Evolutionary conservation across 805 yeast species (phyloP).

Genomic region (Candida broadrunensis): DNA sequence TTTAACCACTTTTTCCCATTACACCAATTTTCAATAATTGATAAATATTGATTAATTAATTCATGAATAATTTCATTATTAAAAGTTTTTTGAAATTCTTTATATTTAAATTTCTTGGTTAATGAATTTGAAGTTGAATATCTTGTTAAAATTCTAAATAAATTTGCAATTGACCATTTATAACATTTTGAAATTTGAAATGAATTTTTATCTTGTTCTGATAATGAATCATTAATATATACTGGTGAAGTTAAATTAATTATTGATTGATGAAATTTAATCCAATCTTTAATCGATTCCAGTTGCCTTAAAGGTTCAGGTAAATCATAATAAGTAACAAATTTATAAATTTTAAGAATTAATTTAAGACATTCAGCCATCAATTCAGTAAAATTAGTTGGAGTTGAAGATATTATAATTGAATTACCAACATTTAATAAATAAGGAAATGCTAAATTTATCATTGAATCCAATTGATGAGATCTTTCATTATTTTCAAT

Average conservation of each 20-base stretch:
- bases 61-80: conserved; percentile 66
- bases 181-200: conserved; percentile 65
- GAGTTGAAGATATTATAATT: conserved; percentile 22
- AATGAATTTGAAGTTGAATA: conserved; percentile 54
- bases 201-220: conserved; percentile 45
- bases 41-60: conserved; percentile 59
- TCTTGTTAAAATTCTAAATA: conserved; percentile 66
- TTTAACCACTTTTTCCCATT: conserved; percentile 65
- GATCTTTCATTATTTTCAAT: conserved; percentile 46
- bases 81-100: conserved; percentile 58
- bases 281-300: conserved; percentile 62
- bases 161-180: conserved; percentile 83
- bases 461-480: conserved; percentile 39
- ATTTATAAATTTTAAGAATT: conserved; percentile 74
- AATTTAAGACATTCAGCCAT: conserved; percentile 72
- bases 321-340: conserved; percentile 67
- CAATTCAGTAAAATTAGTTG: conserved; percentile 23
- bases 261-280: conserved; percentile 68
- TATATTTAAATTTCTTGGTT: conserved; percentile 50
- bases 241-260: conserved; percentile 59
- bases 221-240: conserved; percentile 47
- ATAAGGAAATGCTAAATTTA: conserved; percentile 59
- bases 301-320: conserved; percentile 57
- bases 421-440: conserved; percentile 65
- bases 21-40: conserved; percentile 75